Evolutionary conservation across 306 rosid genomes (phyloP).

Genomic region (Corylus avellana): DNA sequence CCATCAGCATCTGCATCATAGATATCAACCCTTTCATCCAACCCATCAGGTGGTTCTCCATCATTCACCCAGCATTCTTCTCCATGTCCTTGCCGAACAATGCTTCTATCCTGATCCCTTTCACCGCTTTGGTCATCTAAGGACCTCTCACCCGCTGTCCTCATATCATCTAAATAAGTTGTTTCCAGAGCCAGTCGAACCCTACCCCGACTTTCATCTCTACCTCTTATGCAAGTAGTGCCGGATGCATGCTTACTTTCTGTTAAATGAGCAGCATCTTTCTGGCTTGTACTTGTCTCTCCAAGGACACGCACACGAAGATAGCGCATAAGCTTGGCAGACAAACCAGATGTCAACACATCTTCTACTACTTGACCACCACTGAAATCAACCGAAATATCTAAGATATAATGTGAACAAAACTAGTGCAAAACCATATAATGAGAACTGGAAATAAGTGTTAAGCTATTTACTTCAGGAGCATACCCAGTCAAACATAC

Average conservation of each 20-base stretch:
- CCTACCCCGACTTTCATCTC: constrained; percentile 79
- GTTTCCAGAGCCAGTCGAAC: constrained; percentile 74
- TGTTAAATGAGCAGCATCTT: constrained; percentile 59
- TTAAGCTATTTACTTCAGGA: background rate
- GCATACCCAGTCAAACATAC: constrained; percentile 77
- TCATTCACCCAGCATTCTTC: constrained; percentile 64
- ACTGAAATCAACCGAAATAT: constrained; percentile 39
- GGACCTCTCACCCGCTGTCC: constrained; percentile 63
- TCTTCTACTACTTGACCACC: constrained; percentile 86
- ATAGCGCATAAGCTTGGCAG: constrained; percentile 95
- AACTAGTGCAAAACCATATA: background rate
- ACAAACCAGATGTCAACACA: constrained; percentile 84
- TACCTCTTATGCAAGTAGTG: constrained; percentile 49
- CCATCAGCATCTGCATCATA: constrained; percentile 53
- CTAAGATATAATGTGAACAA: constrained; percentile 1
- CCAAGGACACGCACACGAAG: constrained; percentile 88
- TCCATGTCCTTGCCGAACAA: constrained; percentile 45
- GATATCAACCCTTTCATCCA: constrained; percentile 47
- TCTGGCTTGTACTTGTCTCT: constrained; percentile 72
- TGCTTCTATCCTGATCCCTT: constrained; percentile 59
- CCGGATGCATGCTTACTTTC: constrained; percentile 64
- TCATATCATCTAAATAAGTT: constrained; percentile 66
- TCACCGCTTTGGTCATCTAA: constrained; percentile 63
- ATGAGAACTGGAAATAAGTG: background rate
- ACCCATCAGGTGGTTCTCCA: constrained; percentile 55